Evolutionary conservation across 257 asterid species (phyloP).

Genomic region (Ilex aquifolium): DNA sequence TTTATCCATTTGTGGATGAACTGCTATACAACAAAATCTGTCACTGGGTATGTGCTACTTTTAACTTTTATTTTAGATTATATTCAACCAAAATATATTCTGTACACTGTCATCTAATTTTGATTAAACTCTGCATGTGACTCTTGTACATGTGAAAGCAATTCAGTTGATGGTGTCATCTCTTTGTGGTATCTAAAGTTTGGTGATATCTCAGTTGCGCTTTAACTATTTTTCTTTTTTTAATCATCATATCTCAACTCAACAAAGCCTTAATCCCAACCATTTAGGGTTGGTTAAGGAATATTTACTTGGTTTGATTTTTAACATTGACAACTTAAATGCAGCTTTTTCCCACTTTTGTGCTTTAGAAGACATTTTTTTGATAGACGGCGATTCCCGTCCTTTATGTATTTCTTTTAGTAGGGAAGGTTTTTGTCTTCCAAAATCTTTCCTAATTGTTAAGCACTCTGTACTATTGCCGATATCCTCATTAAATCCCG

Average conservation of each 20-base stretch:
- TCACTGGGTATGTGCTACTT: slow-evolving; percentile 74
- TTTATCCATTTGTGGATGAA: slow-evolving; percentile 75
- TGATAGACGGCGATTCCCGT: background rate
- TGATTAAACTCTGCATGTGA: background rate
- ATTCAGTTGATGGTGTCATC: background rate
- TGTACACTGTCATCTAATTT: slow-evolving; percentile 8
- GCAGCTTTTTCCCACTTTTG: no score
- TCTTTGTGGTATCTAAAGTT: background rate
- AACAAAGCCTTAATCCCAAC: background rate
- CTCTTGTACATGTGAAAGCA: background rate
- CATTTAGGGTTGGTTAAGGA: background rate
- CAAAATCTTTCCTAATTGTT: background rate
- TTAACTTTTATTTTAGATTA: slow-evolving; percentile 16
- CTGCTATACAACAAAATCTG: slow-evolving; percentile 73
- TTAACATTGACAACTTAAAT: no score
- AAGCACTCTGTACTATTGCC: no score
- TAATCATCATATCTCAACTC: no score
- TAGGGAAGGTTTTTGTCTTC: background rate
- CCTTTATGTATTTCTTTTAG: background rate
- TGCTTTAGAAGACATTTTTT: background rate
- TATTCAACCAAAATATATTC: slow-evolving; percentile 4
- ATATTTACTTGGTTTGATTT: no score
- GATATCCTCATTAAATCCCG: no score
- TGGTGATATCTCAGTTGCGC: background rate
- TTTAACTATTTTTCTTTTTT: no score